Conservation (phyloP, 371 early-diverging fungal species). For the Lichtheimia ramosa region DNA sequence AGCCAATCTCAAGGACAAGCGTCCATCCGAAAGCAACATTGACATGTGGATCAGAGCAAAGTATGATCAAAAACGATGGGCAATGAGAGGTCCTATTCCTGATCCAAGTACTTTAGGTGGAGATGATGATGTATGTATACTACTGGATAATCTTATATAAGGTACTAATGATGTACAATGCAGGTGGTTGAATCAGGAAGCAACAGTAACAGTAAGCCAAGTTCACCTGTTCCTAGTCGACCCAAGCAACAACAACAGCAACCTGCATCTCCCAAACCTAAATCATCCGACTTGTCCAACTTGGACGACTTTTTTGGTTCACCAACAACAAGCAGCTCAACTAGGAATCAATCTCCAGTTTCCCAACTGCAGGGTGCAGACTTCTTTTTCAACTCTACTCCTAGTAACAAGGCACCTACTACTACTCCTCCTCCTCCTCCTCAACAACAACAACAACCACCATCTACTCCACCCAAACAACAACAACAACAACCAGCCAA, state of each 20-base stretch:
- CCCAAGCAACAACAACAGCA: constrained; percentile 1
- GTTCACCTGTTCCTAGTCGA: neutral
- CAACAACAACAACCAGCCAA: constrained; percentile 19
- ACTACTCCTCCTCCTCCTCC: constrained; percentile 13
- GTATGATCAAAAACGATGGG: constrained; percentile 82
- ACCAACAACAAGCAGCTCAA: constrained; percentile 21
- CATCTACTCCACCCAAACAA: constrained; percentile 5
- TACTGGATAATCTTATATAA: too few species aligned
- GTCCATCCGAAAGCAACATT: constrained; percentile 62
- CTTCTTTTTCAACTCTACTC: constrained; percentile 28
- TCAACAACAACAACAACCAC: constrained; percentile 12
- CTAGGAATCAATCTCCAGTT: constrained; percentile 11
- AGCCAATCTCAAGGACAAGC: constrained; percentile 50
- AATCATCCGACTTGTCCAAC: constrained; percentile 32
- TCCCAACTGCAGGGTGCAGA: constrained; percentile 45
- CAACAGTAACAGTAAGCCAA: neutral
- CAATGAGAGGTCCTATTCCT: constrained; percentile 69
- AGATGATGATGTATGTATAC: constrained; percentile 30
- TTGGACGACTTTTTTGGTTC: constrained; percentile 45
- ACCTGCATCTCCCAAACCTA: constrained; percentile 2
- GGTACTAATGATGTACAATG: neutral
- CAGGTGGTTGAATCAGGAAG: neutral
- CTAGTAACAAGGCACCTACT: constrained; percentile 7
- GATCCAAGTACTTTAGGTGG: constrained; percentile 69
- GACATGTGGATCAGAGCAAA: constrained; percentile 84